phyloP scores from a whole-genome alignment of 148 eudicot species.

The Persicaria maculosa region DNA sequence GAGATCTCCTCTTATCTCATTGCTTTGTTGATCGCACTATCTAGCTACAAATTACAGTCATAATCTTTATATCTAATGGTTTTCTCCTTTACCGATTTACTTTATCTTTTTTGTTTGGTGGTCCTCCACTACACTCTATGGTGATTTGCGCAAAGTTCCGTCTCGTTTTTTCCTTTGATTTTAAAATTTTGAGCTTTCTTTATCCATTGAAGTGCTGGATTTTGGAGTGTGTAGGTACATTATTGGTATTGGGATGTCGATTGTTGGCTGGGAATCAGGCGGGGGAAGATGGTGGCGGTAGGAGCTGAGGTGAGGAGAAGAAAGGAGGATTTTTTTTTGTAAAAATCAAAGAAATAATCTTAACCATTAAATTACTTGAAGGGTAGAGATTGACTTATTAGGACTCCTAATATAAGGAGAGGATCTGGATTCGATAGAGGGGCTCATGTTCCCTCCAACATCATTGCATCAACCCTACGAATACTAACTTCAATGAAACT shows the following conservation, averaged over 20 bases:
- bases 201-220: conserved; percentile 1
- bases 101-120: conserved; percentile 2
- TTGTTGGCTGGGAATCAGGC: too few species aligned
- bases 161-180: conserved; percentile 10
- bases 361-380: too few species aligned
- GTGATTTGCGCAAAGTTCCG: conserved; percentile 4
- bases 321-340: too few species aligned
- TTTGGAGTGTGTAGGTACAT: conserved; percentile 3
- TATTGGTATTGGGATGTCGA: conserved; percentile 7
- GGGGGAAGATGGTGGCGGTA: too few species aligned
- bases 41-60: background rate
- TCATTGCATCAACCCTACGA: too few species aligned
- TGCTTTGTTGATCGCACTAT: background rate
- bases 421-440: too few species aligned
- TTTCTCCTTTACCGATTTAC: conserved; percentile 5
- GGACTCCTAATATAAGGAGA: too few species aligned
- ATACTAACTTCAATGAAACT: too few species aligned
- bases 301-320: too few species aligned
- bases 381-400: too few species aligned
- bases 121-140: conserved; percentile 3
- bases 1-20: background rate
- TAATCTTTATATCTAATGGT: background rate
- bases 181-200: background rate
- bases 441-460: too few species aligned
- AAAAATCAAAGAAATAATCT: too few species aligned